Base-by-base conservation (phyloP, 768 basidiomycete species). In the Tricholoma sp. region DNA sequence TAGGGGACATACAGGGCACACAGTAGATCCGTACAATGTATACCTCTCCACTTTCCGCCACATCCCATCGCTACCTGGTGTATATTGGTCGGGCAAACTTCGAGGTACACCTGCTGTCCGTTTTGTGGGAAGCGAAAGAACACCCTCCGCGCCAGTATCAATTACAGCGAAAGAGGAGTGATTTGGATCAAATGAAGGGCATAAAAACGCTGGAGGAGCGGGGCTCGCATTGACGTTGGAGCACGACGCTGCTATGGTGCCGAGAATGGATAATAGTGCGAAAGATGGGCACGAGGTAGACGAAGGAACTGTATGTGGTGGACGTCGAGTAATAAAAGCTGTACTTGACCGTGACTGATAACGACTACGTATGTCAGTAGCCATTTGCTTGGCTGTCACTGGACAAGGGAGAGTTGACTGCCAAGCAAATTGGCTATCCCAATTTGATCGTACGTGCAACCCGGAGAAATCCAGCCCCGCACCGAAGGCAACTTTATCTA, bases 1-100 rank as follows among this genome's bases (percentile, higher is more conserved):
- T 24, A 58, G 41, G 44, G 17, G 54, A 74, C 83, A 73, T 63
- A 82, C 82, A n/a, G 72, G 57, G 64, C 85, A 80, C 37, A 85
- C 74, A 12, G 84, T 81, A n/a, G 83, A 84, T n/a, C 89, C 88
- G 61, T 85, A 88, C 37, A 89, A 70, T 11, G 83, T 80, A 72
- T 85, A 89, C 28, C 65, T 61, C 8, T 74, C 70, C 2, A 79
- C 74, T 65, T 76, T 81, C 42, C 78, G 76, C 86, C 86, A 89
- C 53, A 72, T 61, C 4, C 79, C 81, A 71, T 86, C 84, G 10
- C 68, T 36, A n/a, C 73, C 81, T 60, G 74, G 64, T 37, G 73
- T 69, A 66, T 77, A 89, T 63, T 72, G 82, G 64, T 80, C 77
- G 28, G 88, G 82, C n/a, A 89, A 55, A 53, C 64, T 65, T 55